Percentiles rank a stretch among this genome's conserved stretches.
These are phyloP conservation scores for Cladophialophora chaetospira DNA, from an alignment of 2,329 filamentous ascomycete genomes.

Conservation along the genomic window DNA sequence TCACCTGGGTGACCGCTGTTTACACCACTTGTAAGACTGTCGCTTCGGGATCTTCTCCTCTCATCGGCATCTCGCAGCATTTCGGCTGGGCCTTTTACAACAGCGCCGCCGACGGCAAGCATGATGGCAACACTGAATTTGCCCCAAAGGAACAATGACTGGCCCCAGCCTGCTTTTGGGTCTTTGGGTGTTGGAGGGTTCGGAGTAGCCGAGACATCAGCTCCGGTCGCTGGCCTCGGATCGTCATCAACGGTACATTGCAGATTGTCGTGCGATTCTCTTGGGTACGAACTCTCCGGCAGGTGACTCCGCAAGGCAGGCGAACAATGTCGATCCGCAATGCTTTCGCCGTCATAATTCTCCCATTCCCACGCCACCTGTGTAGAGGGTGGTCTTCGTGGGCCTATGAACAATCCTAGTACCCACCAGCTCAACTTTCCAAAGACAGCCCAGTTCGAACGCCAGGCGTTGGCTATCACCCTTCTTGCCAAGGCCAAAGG, in stretches of 20 bases:
- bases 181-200: background rate
- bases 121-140: conserved; percentile 52
- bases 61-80: conserved; percentile 38
- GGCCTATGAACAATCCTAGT: conserved; percentile 38
- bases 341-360: conserved; percentile 30
- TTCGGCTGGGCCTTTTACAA: conserved; percentile 49
- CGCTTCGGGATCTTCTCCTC: conserved; percentile 17
- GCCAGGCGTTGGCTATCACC: conserved; percentile 41
- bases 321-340: conserved; percentile 27
- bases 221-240: conserved; percentile 1
- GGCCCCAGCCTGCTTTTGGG: conserved; percentile 23
- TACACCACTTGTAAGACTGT: conserved; percentile 1
- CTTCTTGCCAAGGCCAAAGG: conserved; percentile 35
- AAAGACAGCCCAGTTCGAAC: conserved; percentile 36
- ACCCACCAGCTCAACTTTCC: conserved; percentile 42
- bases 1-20: background rate
- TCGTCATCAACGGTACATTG: too few relatives aligned
- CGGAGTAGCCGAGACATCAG: background rate
- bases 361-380: conserved; percentile 28
- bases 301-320: too few relatives aligned
- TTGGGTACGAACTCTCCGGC: too few relatives aligned
- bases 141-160: conserved; percentile 47
- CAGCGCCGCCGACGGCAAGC: conserved; percentile 51
- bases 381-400: conserved; percentile 9
- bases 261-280: too few relatives aligned